A percentile compares a stretch with the other conserved stretches of the same genome.
Evolutionary conservation across 176 grass and related monocot species (phyloP).

Genomic region (Themeda triandra): DNA sequence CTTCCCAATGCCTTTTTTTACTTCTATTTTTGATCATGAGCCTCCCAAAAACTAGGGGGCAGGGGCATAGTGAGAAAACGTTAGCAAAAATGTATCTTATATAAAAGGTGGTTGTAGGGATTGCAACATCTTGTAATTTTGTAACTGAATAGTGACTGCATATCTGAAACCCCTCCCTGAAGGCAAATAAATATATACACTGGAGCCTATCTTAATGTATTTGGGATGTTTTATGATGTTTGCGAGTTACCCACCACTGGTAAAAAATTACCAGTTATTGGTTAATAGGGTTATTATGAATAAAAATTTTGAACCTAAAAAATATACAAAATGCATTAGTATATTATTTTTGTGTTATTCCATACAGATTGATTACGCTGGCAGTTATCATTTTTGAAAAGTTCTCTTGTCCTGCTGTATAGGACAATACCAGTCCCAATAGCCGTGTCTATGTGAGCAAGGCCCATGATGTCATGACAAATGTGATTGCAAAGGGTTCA

Average conservation of each 20-base stretch:
- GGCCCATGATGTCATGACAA: conserved; percentile 85
- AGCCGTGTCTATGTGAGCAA: conserved; percentile 64
- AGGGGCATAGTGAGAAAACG: background rate
- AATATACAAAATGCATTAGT: background rate
- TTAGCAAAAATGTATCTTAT: background rate
- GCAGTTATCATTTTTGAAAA: background rate
- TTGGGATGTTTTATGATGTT: background rate
- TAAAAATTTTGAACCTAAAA: background rate
- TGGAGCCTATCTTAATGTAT: conserved; percentile 1
- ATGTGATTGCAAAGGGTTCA: conserved; percentile 75
- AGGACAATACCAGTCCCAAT: conserved; percentile 59
- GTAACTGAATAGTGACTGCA: background rate
- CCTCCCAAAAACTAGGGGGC: background rate
- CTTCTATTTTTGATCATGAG: conserved; percentile 10
- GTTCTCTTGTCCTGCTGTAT: background rate
- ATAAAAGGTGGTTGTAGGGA: background rate
- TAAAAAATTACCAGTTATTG: background rate
- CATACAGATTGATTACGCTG: conserved; percentile 2
- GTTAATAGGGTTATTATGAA: background rate
- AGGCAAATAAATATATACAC: background rate
- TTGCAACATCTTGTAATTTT: background rate
- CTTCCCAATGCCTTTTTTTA: conserved; percentile 21
- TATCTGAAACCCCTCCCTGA: background rate
- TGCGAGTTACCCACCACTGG: background rate
- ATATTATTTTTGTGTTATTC: background rate